Base-by-base conservation (phyloP, 371 early-diverging fungal genomes). In the Actinomucor elegans region DNA sequence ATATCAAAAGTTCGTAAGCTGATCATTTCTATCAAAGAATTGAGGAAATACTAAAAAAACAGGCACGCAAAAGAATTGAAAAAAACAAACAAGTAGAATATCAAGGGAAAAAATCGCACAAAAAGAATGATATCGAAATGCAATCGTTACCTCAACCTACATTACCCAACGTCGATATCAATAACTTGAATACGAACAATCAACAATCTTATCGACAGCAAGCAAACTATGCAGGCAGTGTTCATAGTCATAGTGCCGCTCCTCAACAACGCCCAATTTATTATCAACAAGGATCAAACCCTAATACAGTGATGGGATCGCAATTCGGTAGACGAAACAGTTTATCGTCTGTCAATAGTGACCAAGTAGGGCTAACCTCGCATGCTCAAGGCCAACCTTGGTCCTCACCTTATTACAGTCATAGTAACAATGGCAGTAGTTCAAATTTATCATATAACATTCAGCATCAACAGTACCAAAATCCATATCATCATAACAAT, bases 1-100 rank as follows among this genome's bases (percentile, higher is more conserved):
- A n/a, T n/a, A n/a, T n/a, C n/a, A n/a, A n/a, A n/a, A n/a, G n/a
- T n/a, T n/a, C n/a, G n/a, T n/a, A n/a, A n/a, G n/a, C n/a, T n/a
- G n/a, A n/a, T n/a, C n/a, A n/a, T n/a, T n/a, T n/a, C n/a, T n/a
- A 15, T 6, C 6, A 21, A 48, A 69, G 70, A 47, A 66, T 69
- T 10, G 57, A 56, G 10, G 66, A 69, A 18, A 33, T 69, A 8
- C 29, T 69, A 5, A 62, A 48, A 44, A 69, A 69, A 35, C 70
- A 69, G 37, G 66, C 70, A 21, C 48, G 37, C 10, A 54, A 51
- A 17, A 48, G 68, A 43, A 53, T 64, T n/a, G 57, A 60, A 27
- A 57, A 57, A 14, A 46, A 47, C 26, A 43, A 46, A 23, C 29
- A 49, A n/a, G 29, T 29, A 6, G 29, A 48, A 12, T 46, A 59